These are phyloP conservation scores for Penicillium sp. DNA, from an alignment of 2,329 filamentous ascomycete genomes.

Conservation along the genomic window DNA sequence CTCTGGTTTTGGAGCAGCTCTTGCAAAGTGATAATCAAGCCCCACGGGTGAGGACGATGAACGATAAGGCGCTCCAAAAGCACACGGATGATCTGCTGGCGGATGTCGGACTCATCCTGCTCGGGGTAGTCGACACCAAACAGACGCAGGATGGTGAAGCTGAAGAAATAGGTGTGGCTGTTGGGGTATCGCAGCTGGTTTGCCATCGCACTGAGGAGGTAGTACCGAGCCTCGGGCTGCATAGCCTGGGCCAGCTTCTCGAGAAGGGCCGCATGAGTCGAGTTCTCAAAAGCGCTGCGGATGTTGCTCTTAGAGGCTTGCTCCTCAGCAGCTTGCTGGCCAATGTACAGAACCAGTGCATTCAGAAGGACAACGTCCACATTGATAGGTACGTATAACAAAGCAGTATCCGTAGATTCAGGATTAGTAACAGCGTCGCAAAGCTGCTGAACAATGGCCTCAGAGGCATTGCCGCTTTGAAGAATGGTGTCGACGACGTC, in stretches of 20 bases:
- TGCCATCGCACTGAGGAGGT: slow-evolving; percentile 77
- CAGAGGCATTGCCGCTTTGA: slow-evolving; percentile 62
- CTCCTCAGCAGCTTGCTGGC: slow-evolving; percentile 66
- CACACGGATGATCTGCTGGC: slow-evolving; percentile 86
- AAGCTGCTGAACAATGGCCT: slow-evolving; percentile 70
- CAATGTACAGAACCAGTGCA: slow-evolving; percentile 80
- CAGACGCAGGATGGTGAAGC: slow-evolving; percentile 76
- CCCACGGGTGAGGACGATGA: slow-evolving; percentile 94
- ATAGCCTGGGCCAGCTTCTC: slow-evolving; percentile 75
- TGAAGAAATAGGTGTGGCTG: slow-evolving; percentile 89
- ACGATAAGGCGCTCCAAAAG: slow-evolving; percentile 84
- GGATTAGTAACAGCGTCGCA: slow-evolving; percentile 68
- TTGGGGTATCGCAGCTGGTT: slow-evolving; percentile 93
- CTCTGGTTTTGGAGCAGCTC: slow-evolving; percentile 90
- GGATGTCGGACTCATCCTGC: slow-evolving; percentile 76
- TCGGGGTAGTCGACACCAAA: slow-evolving; percentile 71
- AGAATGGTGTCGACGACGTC: slow-evolving; percentile 54
- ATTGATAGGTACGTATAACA: slow-evolving; percentile 65
- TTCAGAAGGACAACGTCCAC: slow-evolving; percentile 74
- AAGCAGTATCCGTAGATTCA: slow-evolving; percentile 59
- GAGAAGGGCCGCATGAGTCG: slow-evolving; percentile 69
- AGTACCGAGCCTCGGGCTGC: slow-evolving; percentile 76
- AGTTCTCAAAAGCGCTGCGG: slow-evolving; percentile 62
- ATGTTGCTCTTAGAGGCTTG: slow-evolving; percentile 58
- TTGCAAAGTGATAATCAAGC: slow-evolving; percentile 80